Evolutionary conservation across 2,329 filamentous ascomycete genomes (phyloP), one percentile per base, ranked within the genome.

Genomic region (Phyllosticta capitalensis): DNA sequence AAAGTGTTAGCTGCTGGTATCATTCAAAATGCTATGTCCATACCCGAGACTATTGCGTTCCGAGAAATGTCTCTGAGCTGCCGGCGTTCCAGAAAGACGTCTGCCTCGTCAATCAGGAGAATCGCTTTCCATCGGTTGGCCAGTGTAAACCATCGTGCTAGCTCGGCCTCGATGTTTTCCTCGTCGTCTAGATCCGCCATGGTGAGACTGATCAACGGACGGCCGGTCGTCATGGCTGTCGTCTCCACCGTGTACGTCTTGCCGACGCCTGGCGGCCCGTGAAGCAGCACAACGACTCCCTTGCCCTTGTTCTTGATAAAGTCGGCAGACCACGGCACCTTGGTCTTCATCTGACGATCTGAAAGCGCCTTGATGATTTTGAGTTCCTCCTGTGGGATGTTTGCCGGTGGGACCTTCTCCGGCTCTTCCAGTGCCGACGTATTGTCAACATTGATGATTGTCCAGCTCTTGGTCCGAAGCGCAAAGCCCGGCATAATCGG

Each of bases 51-150:
- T 3, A 81, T 69, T 55, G 76, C 78, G 65, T 82, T 82, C 17
- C 78, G 72, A 48, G 71, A 70, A 17, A 81, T 73, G 64, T 81
- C 76, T 38, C 72, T 71, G 38, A 73, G 72, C 57, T 76, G 70
- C 4, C 79, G 73, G 66, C 76, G 71, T 1, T 76, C 75, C 68
- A 82, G 75, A 66, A 81, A 82, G 4, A 82, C 77, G 61, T 62
- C 61, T 14, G 61, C 61, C 54, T 62, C 61, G 55, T 62, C 61
- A 19, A 62, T 54, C 22, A 62, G 52, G 9, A 62, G 52, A 10
- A 62, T 52, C 24, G 56, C 58, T 14, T 52, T 49, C 58, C 58
- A 62, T 19, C 54, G 24, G 24, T 54, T 51, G 10, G 64, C 64
- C 0, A 63, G 48, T 1, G 52, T 33, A 45, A 65, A 65, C 33